These are phyloP conservation scores for Backusella sp. DNA, from an alignment of 192 early-diverging fungal genomes.

Conservation along the genomic window DNA sequence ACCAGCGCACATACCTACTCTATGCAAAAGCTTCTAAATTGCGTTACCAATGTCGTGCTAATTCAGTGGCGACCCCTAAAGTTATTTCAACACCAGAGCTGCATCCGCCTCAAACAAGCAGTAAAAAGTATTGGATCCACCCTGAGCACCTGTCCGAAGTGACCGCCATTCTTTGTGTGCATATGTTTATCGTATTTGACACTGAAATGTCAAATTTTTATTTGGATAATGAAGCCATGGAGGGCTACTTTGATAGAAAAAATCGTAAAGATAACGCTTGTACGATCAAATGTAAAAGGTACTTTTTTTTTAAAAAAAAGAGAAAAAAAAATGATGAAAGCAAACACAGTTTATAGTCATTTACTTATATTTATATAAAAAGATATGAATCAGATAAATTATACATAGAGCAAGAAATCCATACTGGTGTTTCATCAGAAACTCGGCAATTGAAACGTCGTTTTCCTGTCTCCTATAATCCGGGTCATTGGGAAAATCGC, in stretches of 20 bases:
- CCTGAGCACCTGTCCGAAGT: conserved; percentile 87
- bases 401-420: neutral
- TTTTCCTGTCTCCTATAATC: conserved; percentile 58
- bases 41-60: conserved; percentile 61
- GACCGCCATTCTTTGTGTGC: conserved; percentile 80
- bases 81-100: neutral
- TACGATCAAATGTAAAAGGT: conserved; percentile 86
- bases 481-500: conserved; percentile 69
- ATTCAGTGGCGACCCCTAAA: neutral
- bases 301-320: conserved; percentile 26
- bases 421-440: neutral
- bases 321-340: neutral
- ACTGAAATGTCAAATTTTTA: conserved; percentile 84
- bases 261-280: conserved; percentile 79
- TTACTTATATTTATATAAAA: conserved; percentile 57
- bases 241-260: conserved; percentile 78
- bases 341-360: neutral
- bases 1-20: conserved; percentile 72
- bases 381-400: conserved; percentile 42
- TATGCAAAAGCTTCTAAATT: conserved; percentile 80
- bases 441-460: neutral
- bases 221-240: conserved; percentile 83
- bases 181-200: conserved; percentile 80
- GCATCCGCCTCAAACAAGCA: conserved; percentile 8
- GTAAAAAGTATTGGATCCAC: conserved; percentile 86